Evolutionary conservation across 116 monocot genomes (phyloP), one percentile per base, ranked within the genome.

Genomic region (Dioscorea cayenensis): DNA sequence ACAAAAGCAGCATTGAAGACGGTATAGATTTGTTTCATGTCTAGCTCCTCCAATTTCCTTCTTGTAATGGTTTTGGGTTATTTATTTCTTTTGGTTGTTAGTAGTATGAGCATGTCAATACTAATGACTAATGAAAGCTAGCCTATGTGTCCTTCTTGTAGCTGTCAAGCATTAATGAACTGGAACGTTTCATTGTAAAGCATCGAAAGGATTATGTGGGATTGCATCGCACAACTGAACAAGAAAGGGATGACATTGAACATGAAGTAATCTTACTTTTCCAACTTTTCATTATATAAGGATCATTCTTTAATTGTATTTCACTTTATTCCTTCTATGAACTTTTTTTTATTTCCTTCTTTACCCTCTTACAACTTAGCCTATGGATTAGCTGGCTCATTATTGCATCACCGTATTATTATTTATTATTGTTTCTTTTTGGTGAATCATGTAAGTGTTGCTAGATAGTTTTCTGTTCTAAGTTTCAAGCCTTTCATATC

Each of bases 121-220:
- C 55, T 55, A 55, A 19, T n/a, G 16, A 29, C 55, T 55, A 55
- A 19, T n/a, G 16, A 18, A 55, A 55, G 14, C n/a, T 55, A 55
- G 55, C 14, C n/a, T 55, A 12, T 14, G 22, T 63, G 27, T 49
- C 63, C 67, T 2, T 60, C 28, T 70, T 82, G 51, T 75, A 97
- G 97, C 90, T 90, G 71, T 86, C 86, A 80, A 93, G 83, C 72
- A 90, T 97, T 68, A 86, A 76, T 28, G 84, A 88, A 37, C 82
- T 97, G 77, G 90, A 86, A 51, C 73, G 74, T 59, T 97, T 97
- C 71, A 84, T 97, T 67, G 51, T 87, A 55, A 97, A 90, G 80
- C 93, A 97, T 73, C 81, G 84, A 52, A 97, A 92, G 67, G 97
- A 97, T 81, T 97, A 97, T 82, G 76, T 86, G 68, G 90, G 92